Evolutionary conservation across 345 rosid genomes (phyloP).

Genomic region (Pistacia integerrima): DNA sequence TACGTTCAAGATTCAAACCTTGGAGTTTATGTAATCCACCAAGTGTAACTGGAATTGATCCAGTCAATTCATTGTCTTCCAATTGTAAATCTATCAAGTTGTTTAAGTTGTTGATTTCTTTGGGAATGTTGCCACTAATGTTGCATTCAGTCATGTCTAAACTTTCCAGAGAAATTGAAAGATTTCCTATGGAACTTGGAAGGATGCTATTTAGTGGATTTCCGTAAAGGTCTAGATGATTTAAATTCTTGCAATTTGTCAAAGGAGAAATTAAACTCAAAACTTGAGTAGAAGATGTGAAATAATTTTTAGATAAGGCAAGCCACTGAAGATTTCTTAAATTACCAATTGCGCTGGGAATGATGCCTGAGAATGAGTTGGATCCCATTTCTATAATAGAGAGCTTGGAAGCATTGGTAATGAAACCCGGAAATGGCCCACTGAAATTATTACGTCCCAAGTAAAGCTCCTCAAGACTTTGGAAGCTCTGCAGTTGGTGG

Average conservation of each 20-base stretch:
- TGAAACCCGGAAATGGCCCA: neutral
- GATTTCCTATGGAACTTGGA: slow-evolving; percentile 19
- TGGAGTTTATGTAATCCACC: slow-evolving; percentile 11
- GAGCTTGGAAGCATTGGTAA: slow-evolving; percentile 9
- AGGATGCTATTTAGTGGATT: slow-evolving; percentile 13
- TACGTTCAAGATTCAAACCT: neutral
- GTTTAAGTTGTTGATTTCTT: slow-evolving; percentile 3
- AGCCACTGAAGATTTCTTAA: neutral
- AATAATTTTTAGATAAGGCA: no score
- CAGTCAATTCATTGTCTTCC: slow-evolving; percentile 4
- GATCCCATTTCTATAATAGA: neutral
- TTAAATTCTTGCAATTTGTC: slow-evolving; percentile 13
- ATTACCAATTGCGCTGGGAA: slow-evolving; percentile 8
- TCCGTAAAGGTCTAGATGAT: no score
- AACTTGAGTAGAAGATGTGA: neutral
- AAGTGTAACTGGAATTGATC: slow-evolving; percentile 17
- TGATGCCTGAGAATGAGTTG: slow-evolving; percentile 19
- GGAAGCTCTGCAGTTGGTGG: no score
- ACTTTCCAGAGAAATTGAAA: neutral
- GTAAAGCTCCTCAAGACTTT: no score
- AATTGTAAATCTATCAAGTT: slow-evolving; percentile 5
- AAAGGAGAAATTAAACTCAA: slow-evolving; percentile 17
- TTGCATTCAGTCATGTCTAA: no score
- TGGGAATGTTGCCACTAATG: neutral
- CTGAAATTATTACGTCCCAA: no score